Evolutionary conservation across 1,139 yeast species (phyloP), one percentile per base, ranked within the genome.

Genomic region (Debaryomyces udenii): DNA sequence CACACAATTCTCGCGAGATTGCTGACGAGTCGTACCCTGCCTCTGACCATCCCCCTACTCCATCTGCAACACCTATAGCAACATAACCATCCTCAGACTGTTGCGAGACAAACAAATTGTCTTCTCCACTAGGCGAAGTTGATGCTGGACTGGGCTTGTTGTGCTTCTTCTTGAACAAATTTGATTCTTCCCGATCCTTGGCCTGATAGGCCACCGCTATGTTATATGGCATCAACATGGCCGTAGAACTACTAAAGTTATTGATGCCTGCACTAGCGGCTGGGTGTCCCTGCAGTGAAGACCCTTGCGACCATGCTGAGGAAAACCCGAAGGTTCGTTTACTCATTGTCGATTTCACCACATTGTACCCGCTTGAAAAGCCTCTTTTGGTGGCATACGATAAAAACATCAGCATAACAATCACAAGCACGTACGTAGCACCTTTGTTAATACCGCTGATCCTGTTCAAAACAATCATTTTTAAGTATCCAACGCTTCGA

Each of bases 1-100:
- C 62, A 50, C 90, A 83, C 37, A 85, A 62, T 53, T 84, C 91
- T 52, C 91, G 68, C 10, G 88, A 81, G 35, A 86, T 84, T 6
- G 91, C 91, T 44, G 86, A 79, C 2, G 96, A 87, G 59, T 91
- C 97, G 52, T 83, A 86, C 0, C 97, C 97, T 31, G 88, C 83
- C 50, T 87, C 93, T 2, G 89, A 79, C 97, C 98, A 93, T 1
- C 98, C 98, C 13, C 98, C 98, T 4, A 93, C 98, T 14, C 99
- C 99, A 62, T 93, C 99, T 2, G 97, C 93, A 1, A 93, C 97
- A 7, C 96, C 98, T 6, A 88, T 74, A 0, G 91, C 81, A 1
- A 85, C 57, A 29, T 74, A 73, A 2, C 70, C 74, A 7, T 78
- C 73, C 9, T 67, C 68, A 15, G 60, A 56, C 18, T 66, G 57